Percentiles rank a stretch among this genome's conserved stretches.
Conservation (phyloP, 78 protist species). For the Chrysochromulina parva region DNA sequence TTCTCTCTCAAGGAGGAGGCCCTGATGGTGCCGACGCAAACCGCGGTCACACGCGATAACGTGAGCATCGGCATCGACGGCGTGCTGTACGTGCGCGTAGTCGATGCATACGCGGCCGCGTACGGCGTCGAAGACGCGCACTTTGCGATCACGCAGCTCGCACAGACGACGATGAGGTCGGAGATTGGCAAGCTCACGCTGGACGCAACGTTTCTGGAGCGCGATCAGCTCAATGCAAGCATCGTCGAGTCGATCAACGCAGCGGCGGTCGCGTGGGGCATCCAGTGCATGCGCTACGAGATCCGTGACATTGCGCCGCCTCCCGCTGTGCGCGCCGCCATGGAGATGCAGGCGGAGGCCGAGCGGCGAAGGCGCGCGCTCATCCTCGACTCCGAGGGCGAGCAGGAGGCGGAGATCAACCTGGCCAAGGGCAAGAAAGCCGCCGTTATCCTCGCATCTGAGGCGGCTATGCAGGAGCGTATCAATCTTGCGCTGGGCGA, state of each 20-base stretch:
- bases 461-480: constrained; percentile 39
- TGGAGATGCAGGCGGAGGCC: constrained; percentile 82
- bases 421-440: constrained; percentile 55
- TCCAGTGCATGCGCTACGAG: constrained; percentile 69
- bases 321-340: constrained; percentile 51
- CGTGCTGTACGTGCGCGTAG: constrained; percentile 43
- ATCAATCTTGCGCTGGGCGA: constrained; percentile 54
- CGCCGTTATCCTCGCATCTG: constrained; percentile 55
- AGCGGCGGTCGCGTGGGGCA: constrained; percentile 70
- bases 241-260: constrained; percentile 48
- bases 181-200: constrained; percentile 61
- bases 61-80: constrained; percentile 74
- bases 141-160: constrained; percentile 65
- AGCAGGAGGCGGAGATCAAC: constrained; percentile 31
- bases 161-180: constrained; percentile 79
- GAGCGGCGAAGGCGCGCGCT: constrained; percentile 78
- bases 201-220: constrained; percentile 68
- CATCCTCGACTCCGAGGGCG: constrained; percentile 78
- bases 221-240: constrained; percentile 50
- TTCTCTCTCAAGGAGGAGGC: background rate
- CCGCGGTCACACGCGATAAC: constrained; percentile 78
- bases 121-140: constrained; percentile 66
- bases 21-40: background rate
- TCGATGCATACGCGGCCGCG: constrained; percentile 30
- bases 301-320: constrained; percentile 71